These are phyloP conservation scores for Rhododendron vialii DNA, from an alignment of 148 eudicot genomes.

Conservation along the genomic window DNA sequence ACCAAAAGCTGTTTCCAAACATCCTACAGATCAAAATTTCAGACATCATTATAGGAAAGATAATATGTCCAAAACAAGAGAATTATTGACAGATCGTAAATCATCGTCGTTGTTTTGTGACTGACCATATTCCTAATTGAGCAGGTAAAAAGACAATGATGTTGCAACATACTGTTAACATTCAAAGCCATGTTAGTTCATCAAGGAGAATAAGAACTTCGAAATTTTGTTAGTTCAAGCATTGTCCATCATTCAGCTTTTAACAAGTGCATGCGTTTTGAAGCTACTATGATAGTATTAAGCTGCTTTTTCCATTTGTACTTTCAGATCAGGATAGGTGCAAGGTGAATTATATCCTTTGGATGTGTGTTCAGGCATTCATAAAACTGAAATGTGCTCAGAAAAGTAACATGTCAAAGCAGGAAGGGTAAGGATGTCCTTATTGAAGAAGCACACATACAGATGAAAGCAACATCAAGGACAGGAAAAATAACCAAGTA, in stretches of 20 bases:
- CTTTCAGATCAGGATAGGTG: not conserved
- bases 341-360: not conserved
- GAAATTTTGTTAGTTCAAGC: not conserved
- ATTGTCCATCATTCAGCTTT: not conserved
- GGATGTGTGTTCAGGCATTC: not conserved
- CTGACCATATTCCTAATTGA: not conserved
- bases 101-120: not conserved
- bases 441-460: not conserved
- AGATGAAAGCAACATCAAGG: not conserved
- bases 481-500: not conserved
- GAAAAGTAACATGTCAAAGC: not conserved
- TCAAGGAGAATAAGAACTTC: not conserved
- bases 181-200: not conserved
- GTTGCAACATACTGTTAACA: not conserved
- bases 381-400: not conserved
- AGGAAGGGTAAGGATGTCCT: not conserved
- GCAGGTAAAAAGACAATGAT: not conserved
- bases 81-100: not conserved
- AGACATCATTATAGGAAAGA: not conserved
- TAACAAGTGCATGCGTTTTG: not conserved
- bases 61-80: not conserved
- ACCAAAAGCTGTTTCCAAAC: not conserved
- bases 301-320: not conserved
- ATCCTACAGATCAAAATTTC: not conserved
- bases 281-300: not conserved